Base-by-base conservation (phyloP, 2,329 filamentous ascomycete species). In the Trichophyton benhamiae region DNA sequence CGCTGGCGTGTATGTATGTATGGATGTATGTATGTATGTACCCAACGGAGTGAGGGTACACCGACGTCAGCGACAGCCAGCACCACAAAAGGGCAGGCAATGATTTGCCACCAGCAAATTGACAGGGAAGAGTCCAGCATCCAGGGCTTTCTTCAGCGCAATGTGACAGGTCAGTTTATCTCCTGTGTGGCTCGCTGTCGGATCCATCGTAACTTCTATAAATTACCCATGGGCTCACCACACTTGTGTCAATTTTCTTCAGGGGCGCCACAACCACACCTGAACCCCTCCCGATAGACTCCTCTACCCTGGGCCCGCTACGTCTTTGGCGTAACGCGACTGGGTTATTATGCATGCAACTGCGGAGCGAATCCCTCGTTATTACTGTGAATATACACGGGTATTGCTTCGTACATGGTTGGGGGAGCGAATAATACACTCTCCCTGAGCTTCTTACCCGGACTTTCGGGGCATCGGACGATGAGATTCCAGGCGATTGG, bases 131-230 rank as follows among this genome's bases (percentile, higher is more conserved):
- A 53, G 49, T 53, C 22, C 49, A 53, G 49, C 49, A 30, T 53
- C 49, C 22, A 53, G 20, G 49, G 49, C 49, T 53, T 53, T 20
- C 49, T 25, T 22, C 49, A 33, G 33, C 17, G 49, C 13, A 30
- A 57, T 57, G 55, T 57, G 55, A 57, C 55, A 57, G 55, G 33
- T 57, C 55, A 25, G 55, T 11, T 57, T 57, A 17, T 30, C 55
- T 57, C 38, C 25, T 30, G 33, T 57, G 33, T 57, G 55, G 55
- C 38, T 57, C 55, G 52, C 55, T 57, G 38, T 41, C 33, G 30
- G 55, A 57, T 22, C 55, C 30, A 53, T 53, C 49, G 22, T 53
- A 33, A 22, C 41, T 53, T 53, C 49, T 53, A 53, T 53, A 53
- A 53, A 53, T 53, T 53, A 22, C 49, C 49, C 49, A 53, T 53